Percentiles rank a stretch among this genome's conserved stretches.
Conservation (phyloP, 345 rosid species). For the Geranium brycei region DNA sequence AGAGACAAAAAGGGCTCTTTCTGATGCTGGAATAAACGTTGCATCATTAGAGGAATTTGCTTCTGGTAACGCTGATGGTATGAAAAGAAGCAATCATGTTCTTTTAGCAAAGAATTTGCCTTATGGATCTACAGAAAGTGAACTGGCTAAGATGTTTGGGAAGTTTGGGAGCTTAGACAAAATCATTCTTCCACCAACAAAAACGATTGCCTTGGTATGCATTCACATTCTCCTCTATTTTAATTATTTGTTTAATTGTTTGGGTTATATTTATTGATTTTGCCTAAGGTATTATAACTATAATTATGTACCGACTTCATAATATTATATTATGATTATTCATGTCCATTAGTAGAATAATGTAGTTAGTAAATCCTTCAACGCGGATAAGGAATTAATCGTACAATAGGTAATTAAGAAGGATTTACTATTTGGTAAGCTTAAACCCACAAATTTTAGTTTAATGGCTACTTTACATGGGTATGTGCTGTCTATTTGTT, state of each 20-base stretch:
- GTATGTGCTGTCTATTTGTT: no score
- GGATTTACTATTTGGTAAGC: no score
- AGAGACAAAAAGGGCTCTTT: slow-evolving; percentile 74
- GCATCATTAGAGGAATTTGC: slow-evolving; percentile 57
- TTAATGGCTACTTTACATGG: no score
- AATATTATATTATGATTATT: background rate
- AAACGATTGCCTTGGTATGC: slow-evolving; percentile 79
- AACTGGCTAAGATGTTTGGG: slow-evolving; percentile 71
- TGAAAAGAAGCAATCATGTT: slow-evolving; percentile 70
- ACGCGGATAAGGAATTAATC: no score
- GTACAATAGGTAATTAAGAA: no score
- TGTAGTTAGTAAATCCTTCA: background rate
- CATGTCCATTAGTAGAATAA: background rate
- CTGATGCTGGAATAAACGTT: slow-evolving; percentile 72
- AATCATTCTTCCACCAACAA: slow-evolving; percentile 76
- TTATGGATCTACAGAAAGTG: slow-evolving; percentile 73
- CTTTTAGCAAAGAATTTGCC: slow-evolving; percentile 86
- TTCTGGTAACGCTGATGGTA: slow-evolving; percentile 40
- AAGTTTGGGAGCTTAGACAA: slow-evolving; percentile 74
- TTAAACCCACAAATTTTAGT: no score
- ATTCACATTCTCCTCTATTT: background rate
- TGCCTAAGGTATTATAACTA: background rate
- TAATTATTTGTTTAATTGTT: background rate
- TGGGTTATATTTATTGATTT: background rate
- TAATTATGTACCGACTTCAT: background rate